phyloP scores from a whole-genome alignment of 257 asterid genomes.

The Solanum neorickii region DNA sequence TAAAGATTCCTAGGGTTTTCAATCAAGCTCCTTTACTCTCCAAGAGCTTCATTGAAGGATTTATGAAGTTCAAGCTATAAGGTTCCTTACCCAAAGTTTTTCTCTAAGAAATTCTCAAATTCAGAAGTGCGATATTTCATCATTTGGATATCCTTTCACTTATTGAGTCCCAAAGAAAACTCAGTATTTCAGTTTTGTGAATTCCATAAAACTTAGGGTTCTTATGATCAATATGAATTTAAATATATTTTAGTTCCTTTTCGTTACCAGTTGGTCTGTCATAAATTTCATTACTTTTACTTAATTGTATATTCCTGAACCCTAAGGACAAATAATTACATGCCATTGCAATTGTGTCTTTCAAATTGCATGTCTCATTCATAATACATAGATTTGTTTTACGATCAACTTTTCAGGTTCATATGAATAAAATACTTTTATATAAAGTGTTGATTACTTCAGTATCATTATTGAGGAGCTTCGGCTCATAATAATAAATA shows the following conservation, averaged over 20 bases:
- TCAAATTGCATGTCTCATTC: neutral
- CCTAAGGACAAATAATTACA: neutral
- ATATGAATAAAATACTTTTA: too few relatives aligned
- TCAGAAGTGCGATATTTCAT: neutral
- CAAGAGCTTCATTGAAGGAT: neutral
- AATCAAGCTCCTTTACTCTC: neutral
- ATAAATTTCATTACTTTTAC: neutral
- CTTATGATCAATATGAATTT: neutral
- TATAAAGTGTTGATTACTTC: too few relatives aligned
- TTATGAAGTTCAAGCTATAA: neutral
- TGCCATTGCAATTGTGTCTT: neutral
- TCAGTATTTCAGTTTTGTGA: neutral
- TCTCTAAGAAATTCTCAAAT: too few relatives aligned
- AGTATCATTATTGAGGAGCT: neutral
- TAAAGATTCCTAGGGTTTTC: neutral
- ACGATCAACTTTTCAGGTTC: neutral
- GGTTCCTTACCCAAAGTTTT: neutral
- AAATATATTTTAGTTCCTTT: too few relatives aligned
- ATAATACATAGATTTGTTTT: too few relatives aligned
- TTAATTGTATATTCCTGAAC: neutral
- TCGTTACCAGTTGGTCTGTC: too few relatives aligned
- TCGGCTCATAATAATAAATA: neutral
- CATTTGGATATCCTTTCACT: too few relatives aligned
- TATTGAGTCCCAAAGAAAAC: neutral
- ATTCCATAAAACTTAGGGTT: neutral